A percentile compares a stretch with the other conserved stretches of the same genome.
Conservation (phyloP, 345 rosid species). For the Acer yangbiense region DNA sequence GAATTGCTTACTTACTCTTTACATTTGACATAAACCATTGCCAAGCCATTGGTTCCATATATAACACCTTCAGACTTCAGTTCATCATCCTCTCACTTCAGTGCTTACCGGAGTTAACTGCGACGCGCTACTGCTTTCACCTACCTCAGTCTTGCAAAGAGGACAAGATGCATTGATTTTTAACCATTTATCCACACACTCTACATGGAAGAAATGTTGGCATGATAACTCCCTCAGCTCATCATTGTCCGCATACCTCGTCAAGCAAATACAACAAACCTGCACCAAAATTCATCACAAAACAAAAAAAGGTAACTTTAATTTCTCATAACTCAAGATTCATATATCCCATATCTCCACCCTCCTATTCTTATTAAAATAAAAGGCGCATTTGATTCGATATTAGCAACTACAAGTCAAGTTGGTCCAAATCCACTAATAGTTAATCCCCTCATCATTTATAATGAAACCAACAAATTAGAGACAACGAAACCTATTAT, state of each 20-base stretch:
- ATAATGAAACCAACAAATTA: not conserved
- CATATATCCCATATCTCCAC: too few species aligned
- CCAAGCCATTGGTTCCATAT: too few species aligned
- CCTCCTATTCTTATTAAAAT: not conserved
- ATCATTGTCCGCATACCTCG: conserved; percentile 60
- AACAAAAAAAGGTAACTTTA: not conserved
- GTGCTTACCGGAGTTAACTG: conserved; percentile 9
- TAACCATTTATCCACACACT: conserved; percentile 78
- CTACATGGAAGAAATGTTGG: conserved; percentile 67
- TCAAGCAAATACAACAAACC: conserved; percentile 80
- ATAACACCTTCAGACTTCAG: not conserved
- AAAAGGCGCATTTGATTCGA: not conserved
- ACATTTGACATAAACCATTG: not conserved
- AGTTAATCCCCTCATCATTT: not conserved
- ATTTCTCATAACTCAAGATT: not conserved
- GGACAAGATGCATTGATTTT: conserved; percentile 79
- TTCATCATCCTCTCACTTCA: not conserved
- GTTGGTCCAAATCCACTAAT: not conserved
- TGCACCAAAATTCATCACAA: conserved; percentile 22
- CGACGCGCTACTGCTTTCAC: conserved; percentile 36
- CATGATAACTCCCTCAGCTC: conserved; percentile 71
- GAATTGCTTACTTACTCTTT: not conserved
- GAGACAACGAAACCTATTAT: not conserved
- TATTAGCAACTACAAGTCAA: too few species aligned
- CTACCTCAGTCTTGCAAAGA: conserved; percentile 65